Percentiles rank a stretch among this genome's conserved stretches.
Evolutionary conservation across 352 stramenopile species (phyloP).

Genomic region (Blastocystis sp.): DNA sequence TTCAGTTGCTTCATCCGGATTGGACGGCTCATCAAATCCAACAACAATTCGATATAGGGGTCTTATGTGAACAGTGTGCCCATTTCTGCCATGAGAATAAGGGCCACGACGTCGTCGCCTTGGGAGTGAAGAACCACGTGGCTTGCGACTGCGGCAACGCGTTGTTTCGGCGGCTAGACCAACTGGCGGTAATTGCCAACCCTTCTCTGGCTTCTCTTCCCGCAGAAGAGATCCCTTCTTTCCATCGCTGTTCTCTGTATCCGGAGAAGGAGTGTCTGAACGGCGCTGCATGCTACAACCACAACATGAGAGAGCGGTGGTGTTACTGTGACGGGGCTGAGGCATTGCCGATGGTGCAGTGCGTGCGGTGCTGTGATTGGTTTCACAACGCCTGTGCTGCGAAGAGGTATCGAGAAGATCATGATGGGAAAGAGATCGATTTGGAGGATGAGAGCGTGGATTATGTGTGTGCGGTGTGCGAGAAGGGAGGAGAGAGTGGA

Average conservation of each 20-base stretch:
- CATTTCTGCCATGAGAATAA: conserved; percentile 66
- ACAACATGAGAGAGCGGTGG: conserved; percentile 69
- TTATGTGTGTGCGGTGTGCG: conserved; percentile 19
- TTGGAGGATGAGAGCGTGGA: conserved; percentile 49
- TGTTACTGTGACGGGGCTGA: conserved; percentile 70
- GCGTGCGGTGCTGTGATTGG: conserved; percentile 68
- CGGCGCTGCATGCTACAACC: conserved; percentile 45
- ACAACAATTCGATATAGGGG: conserved; percentile 23
- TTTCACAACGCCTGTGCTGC: conserved; percentile 64
- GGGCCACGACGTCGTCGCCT: conserved; percentile 61
- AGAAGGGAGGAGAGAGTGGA: not conserved
- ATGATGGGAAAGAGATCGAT: conserved; percentile 9
- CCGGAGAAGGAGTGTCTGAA: conserved; percentile 30
- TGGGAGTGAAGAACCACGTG: conserved; percentile 67
- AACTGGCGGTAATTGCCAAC: not conserved
- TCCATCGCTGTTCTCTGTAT: conserved; percentile 43
- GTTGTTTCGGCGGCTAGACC: conserved; percentile 47
- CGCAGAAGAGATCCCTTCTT: not conserved
- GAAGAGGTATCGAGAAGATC: not conserved
- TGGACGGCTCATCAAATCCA: not conserved
- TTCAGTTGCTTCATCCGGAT: not conserved
- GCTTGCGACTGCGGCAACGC: conserved; percentile 69
- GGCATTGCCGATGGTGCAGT: conserved; percentile 68
- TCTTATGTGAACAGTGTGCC: conserved; percentile 67
- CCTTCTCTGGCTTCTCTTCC: not conserved